A percentile compares a stretch with the other conserved stretches of the same genome.
phyloP scores from a whole-genome alignment of 352 stramenopile species.

The Phytophthora citrophthora region DNA sequence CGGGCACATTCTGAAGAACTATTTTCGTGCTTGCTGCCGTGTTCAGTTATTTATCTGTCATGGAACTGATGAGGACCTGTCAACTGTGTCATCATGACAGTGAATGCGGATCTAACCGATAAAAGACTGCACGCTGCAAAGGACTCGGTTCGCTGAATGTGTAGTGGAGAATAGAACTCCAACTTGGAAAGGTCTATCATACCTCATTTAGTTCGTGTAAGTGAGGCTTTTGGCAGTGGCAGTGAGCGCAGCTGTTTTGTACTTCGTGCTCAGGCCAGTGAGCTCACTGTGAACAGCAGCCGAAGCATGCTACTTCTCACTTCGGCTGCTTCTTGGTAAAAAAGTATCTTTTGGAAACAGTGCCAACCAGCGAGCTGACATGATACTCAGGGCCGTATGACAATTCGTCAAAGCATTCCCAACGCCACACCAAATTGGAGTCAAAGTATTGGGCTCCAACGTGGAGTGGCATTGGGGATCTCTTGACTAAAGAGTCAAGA shows the following conservation, averaged over 20 bases:
- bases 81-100: no score
- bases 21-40: background rate
- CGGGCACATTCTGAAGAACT: slow-evolving; percentile 6
- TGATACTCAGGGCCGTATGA: background rate
- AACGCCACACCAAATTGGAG: no score
- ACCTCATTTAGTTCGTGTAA: background rate
- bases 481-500: no score
- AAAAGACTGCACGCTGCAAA: no score
- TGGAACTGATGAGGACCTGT: no score
- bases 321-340: background rate
- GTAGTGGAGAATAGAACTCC: no score
- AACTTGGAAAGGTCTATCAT: no score
- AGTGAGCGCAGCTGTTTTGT: slow-evolving; percentile 19
- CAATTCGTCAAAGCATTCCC: no score
- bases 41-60: background rate
- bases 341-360: slow-evolving; percentile 4
- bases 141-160: no score
- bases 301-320: background rate
- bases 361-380: slow-evolving; percentile 14
- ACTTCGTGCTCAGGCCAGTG: slow-evolving; percentile 12
- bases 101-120: no score
- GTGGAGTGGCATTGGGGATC: no score
- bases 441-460: no score
- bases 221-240: background rate
- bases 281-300: slow-evolving; percentile 11